Percentiles rank a stretch among this genome's conserved stretches.
phyloP scores from a whole-genome alignment of 257 asterid genomes.

The Cruciata laevipes region DNA sequence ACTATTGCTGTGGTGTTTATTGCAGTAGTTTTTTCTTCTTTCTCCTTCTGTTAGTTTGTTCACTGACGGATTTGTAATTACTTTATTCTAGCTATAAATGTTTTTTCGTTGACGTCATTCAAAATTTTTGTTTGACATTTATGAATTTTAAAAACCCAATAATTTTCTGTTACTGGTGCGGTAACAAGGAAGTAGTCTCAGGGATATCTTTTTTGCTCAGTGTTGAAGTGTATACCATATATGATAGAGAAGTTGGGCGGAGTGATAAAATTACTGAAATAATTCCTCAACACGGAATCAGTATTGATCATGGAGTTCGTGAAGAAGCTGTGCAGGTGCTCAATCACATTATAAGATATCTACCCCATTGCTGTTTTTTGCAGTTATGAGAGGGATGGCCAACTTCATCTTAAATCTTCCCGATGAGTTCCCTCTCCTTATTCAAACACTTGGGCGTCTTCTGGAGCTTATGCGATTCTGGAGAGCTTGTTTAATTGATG shows the following conservation, averaged over 20 bases:
- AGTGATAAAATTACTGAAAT: conserved; percentile 95
- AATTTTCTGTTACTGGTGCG: conserved; percentile 57
- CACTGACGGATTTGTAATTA: background rate
- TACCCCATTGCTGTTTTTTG: conserved; percentile 96
- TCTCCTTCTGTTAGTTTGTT: background rate
- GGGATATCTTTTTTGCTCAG: conserved; percentile 95
- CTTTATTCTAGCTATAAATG: background rate
- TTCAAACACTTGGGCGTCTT: conserved; percentile 95
- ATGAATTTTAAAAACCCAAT: conserved; percentile 1
- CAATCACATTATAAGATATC: conserved; percentile 80
- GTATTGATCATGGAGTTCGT: conserved; percentile 98
- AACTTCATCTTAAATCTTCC: conserved; percentile 88
- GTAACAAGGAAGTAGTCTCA: conserved; percentile 93
- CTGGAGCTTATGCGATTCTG: conserved; percentile 96
- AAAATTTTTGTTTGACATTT: background rate
- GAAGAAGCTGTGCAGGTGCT: conserved; percentile 98
- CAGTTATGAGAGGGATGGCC: conserved; percentile 97
- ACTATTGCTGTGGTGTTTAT: background rate
- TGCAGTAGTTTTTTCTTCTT: background rate
- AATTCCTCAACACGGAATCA: conserved; percentile 97
- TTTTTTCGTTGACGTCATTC: background rate
- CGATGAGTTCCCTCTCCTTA: conserved; percentile 97
- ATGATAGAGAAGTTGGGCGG: conserved; percentile 97
- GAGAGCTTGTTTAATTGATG: conserved; percentile 86
- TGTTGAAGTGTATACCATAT: conserved; percentile 96